Conservation (phyloP, 768 basidiomycete genomes). For the Suillus sp. region DNA sequence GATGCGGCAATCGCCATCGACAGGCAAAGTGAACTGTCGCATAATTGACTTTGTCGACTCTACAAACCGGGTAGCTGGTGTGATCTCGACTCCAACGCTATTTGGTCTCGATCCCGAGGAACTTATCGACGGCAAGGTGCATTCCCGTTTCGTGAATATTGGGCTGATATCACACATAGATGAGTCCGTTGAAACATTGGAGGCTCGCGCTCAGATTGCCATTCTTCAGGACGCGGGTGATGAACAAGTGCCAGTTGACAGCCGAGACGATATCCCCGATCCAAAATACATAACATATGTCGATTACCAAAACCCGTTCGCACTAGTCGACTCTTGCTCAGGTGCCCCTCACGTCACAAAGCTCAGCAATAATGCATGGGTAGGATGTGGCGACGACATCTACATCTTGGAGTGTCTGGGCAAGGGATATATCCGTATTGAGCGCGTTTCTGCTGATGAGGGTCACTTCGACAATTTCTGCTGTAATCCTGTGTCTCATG, state of each 20-base stretch:
- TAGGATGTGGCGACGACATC: conserved; percentile 69
- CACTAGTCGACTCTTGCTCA: conserved; percentile 49
- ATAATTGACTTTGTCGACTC: conserved; percentile 93
- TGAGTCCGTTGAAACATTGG: conserved; percentile 50
- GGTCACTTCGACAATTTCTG: conserved; percentile 26
- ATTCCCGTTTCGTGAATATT: conserved; percentile 5
- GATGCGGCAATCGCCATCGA: conserved; percentile 79
- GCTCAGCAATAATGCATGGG: conserved; percentile 72
- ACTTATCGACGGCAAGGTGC: conserved; percentile 54
- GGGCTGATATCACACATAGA: conserved; percentile 38
- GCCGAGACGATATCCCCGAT: conserved; percentile 43
- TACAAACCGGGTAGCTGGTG: conserved; percentile 62
- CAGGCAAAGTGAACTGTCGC: conserved; percentile 81
- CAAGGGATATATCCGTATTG: conserved; percentile 67
- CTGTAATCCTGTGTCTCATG: not conserved
- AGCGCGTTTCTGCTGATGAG: conserved; percentile 42
- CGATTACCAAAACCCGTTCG: conserved; percentile 78
- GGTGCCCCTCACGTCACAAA: conserved; percentile 55
- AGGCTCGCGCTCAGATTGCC: conserved; percentile 39
- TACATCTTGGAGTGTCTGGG: conserved; percentile 79
- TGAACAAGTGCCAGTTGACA: conserved; percentile 21
- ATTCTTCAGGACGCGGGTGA: conserved; percentile 12
- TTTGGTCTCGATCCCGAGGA: conserved; percentile 82
- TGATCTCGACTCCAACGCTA: conserved; percentile 79
- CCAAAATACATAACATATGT: conserved; percentile 69